phyloP scores from a whole-genome alignment of 345 rosid genomes.

The Cardamine resedifolia region DNA sequence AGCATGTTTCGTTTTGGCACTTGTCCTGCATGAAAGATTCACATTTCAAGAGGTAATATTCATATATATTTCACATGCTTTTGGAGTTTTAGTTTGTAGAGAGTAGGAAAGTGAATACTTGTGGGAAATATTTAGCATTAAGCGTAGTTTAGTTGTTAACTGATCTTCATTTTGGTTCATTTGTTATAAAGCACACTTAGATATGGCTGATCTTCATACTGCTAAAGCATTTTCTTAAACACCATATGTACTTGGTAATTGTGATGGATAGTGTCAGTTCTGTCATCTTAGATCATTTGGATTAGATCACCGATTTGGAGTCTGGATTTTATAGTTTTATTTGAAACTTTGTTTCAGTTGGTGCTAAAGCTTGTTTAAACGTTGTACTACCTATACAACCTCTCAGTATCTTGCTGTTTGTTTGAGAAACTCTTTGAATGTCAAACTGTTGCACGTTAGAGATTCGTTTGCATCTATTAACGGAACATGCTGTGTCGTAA shows the following conservation, averaged over 20 bases:
- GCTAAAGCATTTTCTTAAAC: background rate
- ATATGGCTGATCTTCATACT: slow-evolving; percentile 2
- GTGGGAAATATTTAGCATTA: background rate
- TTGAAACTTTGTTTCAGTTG: background rate
- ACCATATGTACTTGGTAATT: background rate
- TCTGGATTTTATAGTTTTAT: background rate
- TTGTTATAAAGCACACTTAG: background rate
- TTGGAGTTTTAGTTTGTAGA: background rate
- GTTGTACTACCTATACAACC: background rate
- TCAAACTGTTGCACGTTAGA: background rate
- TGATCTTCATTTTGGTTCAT: slow-evolving; percentile 8
- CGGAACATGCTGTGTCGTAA: background rate
- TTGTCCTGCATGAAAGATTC: slow-evolving; percentile 71
- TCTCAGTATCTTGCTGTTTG: background rate
- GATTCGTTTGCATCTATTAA: background rate
- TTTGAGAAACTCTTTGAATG: background rate
- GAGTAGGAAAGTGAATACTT: background rate
- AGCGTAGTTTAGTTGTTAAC: background rate
- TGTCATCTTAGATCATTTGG: background rate
- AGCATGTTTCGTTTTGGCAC: slow-evolving; percentile 60
- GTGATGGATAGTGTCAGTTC: background rate
- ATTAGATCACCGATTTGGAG: background rate
- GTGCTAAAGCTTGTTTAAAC: slow-evolving; percentile 18
- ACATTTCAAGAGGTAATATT: slow-evolving; percentile 72
- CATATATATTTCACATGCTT: background rate